Conservation (phyloP, 1,284 basidiomycete genomes). For the Ganoderma resinaceum region DNA sequence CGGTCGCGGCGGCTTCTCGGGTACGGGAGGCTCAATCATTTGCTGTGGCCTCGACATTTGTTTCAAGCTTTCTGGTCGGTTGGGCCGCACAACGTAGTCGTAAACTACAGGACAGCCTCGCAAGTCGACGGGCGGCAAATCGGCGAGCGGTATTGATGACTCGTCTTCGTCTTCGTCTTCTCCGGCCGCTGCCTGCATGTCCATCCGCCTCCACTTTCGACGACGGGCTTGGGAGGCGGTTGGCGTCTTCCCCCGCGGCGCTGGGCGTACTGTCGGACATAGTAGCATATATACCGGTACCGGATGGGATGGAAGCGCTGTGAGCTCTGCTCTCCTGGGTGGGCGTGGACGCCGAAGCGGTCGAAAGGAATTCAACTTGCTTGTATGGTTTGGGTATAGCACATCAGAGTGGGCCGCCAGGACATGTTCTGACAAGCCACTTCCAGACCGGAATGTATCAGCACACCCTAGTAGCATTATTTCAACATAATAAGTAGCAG, state of each 20-base stretch:
- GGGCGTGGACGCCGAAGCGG: conserved; percentile 15
- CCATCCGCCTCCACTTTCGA: conserved; percentile 29
- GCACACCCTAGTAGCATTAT: conserved; percentile 21
- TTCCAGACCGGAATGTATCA: conserved; percentile 20
- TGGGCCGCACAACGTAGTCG: conserved; percentile 20
- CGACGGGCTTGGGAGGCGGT: conserved; percentile 19
- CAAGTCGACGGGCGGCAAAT: conserved; percentile 16
- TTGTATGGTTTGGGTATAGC: conserved; percentile 1
- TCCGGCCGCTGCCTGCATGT: background rate
- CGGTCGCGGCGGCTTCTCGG: conserved; percentile 22
- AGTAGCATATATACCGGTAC: conserved; percentile 17
- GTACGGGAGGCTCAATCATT: conserved; percentile 20
- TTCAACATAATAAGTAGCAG: background rate
- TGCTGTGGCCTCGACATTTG: conserved; percentile 34
- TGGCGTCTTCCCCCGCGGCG: background rate
- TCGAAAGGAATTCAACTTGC: background rate
- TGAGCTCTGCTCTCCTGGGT: background rate
- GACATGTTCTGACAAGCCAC: conserved; percentile 26
- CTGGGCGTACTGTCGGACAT: conserved; percentile 9
- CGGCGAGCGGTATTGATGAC: conserved; percentile 17
- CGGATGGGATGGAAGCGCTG: conserved; percentile 6
- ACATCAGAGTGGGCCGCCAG: conserved; percentile 12
- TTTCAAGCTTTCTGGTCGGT: conserved; percentile 22
- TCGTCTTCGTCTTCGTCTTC: conserved; percentile 15
- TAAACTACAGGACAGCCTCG: background rate